Base-by-base conservation (phyloP, 345 rosid genomes). In the Hibiscus syriacus region DNA sequence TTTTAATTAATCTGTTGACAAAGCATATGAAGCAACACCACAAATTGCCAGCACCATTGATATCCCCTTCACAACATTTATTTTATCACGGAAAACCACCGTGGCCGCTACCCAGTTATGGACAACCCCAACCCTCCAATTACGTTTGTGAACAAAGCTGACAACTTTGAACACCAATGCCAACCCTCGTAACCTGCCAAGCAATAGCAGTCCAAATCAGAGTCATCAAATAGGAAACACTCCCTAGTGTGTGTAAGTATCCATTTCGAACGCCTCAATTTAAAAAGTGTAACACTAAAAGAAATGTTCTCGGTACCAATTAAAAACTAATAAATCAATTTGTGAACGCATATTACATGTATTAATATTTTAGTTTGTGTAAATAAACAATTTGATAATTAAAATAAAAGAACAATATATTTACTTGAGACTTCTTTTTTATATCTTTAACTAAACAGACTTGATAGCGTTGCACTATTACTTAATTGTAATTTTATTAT, bases 111-210 rank as follows among this genome's bases (percentile, higher is more conserved):
- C n/a, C n/a, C n/a, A n/a, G n/a, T n/a, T n/a, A n/a, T n/a, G n/a
- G n/a, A n/a, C n/a, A n/a, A n/a, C n/a, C 88, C 92, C 1, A 89
- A 52, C 23, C 61, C 86, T 23, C 77, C 70, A 6, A 81, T 79
- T 2, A 80, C 74, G 32, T 83, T 86, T 14, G 86, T 77, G 68
- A 89, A 86, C 64, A 87, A 63, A 3, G 87, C 79, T 38, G 92
- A 84, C 0, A 85, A 82, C 74, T n/a, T 90, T 81, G 12, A 82
- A 82, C 34, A 84, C 78, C 80, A 87, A 60, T 8, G 88, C 89
- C 30, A 79, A 74, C 0, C 70, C 58, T 12, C 45, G 72, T 82
- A 7, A 85, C 66, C 74, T 84, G 86, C 83, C 84, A 84, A 0
- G 48, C n/a, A 20, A 82, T 65, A 2, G 83, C 72, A 9, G 71